Evolutionary conservation across 176 grass and related monocot genomes (phyloP), one percentile per base, ranked within the genome.

Genomic region (Ampelocalamus luodianensis): DNA sequence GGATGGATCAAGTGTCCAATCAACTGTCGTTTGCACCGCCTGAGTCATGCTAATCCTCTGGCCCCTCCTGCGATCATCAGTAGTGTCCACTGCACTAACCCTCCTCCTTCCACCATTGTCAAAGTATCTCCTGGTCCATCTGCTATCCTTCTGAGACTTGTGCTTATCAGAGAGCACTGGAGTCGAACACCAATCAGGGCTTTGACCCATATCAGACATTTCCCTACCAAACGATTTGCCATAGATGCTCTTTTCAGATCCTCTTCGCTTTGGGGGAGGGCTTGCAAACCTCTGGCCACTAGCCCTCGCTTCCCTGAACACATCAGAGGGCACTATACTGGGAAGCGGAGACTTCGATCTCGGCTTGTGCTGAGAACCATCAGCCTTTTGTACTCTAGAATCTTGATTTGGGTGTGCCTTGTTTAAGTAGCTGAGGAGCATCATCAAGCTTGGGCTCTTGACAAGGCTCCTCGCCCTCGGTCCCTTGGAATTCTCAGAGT

Each of bases 331-430:
- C 3, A 44, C 68, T 39, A 65, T 69, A 50, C 37, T 72, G 0
- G 88, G 83, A 78, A 92, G 83, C 6, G 90, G 90, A 5, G 93
- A 95, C 79, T 80, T 71, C 0, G 93, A 92, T 82, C 90, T 88
- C 9, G 8, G 46, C 55, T 60, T 95, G 8, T 78, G 79, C 54
- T 45, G 70, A 66, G 43, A 5, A 48, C 45, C 54, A 65, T 64
- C 11, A 54, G 20, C 34, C 45, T 90, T 83, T 37, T 75, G 82
- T 7, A 40, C 11, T 42, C 63, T 70, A 60, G 72, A 75, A 43
- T 38, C 48, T 45, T 84, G 85, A 18, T 69, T 68, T 15, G 50
- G 20, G 16, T 71, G 65, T 56, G 77, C 45, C 59, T 85, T 90
- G 39, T 81, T 65, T 72, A 90, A 85, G 85, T 87, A 93, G 29